phyloP scores from a whole-genome alignment of 805 yeast species.

The Suhomyces faveliae region DNA sequence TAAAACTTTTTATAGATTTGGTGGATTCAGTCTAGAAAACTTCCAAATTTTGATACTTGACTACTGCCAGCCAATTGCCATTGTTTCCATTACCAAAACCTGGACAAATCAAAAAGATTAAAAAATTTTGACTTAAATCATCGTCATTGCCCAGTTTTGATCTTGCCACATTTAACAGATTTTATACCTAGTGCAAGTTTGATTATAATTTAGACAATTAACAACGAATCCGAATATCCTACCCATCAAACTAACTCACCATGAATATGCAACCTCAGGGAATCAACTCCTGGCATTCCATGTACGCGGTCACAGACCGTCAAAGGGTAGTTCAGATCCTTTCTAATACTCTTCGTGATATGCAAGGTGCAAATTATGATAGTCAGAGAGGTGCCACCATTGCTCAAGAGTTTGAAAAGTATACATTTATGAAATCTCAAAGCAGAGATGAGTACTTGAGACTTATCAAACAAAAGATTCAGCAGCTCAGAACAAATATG shows the following conservation, averaged over 20 bases:
- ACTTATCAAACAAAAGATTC: constrained; percentile 39
- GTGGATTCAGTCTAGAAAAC: not conserved
- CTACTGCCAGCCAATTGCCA: not conserved
- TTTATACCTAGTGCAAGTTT: not conserved
- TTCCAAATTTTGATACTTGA: not conserved
- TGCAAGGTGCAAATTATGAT: constrained; percentile 33
- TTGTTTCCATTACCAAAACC: not conserved
- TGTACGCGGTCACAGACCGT: constrained; percentile 29
- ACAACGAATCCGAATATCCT: not conserved
- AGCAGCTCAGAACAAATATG: constrained; percentile 25
- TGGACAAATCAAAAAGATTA: not conserved
- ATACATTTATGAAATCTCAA: constrained; percentile 56
- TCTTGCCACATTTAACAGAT: not conserved
- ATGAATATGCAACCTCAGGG: constrained; percentile 20
- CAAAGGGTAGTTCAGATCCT: constrained; percentile 42
- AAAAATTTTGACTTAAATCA: not conserved
- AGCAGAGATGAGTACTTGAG: constrained; percentile 56
- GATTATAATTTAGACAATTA: not conserved
- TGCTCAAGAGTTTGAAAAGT: constrained; percentile 72
- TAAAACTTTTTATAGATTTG: not conserved
- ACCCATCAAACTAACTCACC: not conserved
- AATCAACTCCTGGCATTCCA: constrained; percentile 27
- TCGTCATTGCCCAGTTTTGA: not conserved
- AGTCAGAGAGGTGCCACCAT: constrained; percentile 38
- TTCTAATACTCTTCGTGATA: constrained; percentile 35